phyloP scores from a whole-genome alignment of 192 early-diverging fungal genomes.

The Chytriomyces hyalinus region DNA sequence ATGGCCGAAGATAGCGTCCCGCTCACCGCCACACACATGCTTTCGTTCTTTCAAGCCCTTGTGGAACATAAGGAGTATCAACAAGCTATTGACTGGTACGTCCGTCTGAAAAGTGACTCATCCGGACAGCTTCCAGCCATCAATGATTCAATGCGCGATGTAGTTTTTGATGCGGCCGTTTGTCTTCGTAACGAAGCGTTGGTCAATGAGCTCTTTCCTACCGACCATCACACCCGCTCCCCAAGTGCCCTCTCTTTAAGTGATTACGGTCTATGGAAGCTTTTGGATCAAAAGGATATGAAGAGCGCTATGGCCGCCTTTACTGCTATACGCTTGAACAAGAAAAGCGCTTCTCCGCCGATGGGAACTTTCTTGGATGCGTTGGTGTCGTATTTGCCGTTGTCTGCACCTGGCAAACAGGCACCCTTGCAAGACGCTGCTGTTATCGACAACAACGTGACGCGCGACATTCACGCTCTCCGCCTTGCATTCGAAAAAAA shows the following conservation, averaged over 20 bases:
- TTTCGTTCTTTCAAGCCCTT: slow-evolving; percentile 3
- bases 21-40: background rate
- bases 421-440: background rate
- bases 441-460: background rate
- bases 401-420: too few relatives aligned
- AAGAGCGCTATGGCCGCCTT: background rate
- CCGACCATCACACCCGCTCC: background rate
- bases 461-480: too few relatives aligned
- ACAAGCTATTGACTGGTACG: slow-evolving; percentile 20
- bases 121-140: background rate
- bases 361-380: background rate
- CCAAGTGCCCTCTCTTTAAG: background rate
- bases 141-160: background rate
- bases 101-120: background rate
- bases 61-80: background rate
- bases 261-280: background rate
- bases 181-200: background rate
- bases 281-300: background rate
- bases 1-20: slow-evolving; percentile 20
- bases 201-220: slow-evolving; percentile 10
- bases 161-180: slow-evolving; percentile 17
- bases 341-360: background rate
- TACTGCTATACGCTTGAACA: background rate
- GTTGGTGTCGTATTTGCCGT: background rate
- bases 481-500: too few relatives aligned